phyloP scores from a whole-genome alignment of 2,329 filamentous ascomycete species.

The Aaosphaeria arxii region DNA sequence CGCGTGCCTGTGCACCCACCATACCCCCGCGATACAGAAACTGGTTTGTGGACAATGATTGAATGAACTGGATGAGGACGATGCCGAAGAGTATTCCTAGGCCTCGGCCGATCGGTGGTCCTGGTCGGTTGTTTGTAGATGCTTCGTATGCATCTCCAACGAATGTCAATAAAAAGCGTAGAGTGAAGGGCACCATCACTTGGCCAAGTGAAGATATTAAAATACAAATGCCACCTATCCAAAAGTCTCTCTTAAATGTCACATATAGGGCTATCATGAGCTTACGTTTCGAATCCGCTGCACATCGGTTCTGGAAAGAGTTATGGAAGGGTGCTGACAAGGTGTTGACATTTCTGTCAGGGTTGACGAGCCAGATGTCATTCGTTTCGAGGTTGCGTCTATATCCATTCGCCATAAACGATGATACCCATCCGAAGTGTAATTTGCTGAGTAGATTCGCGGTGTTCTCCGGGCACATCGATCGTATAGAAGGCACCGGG shows the following conservation, averaged over 20 bases:
- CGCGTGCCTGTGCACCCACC: not conserved
- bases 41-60: not conserved
- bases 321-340: not conserved
- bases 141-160: not conserved
- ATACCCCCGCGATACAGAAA: not conserved
- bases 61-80: not conserved
- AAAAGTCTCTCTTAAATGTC: not conserved
- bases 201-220: not conserved
- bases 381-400: not conserved
- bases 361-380: not conserved
- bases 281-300: not conserved
- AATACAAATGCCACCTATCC: not conserved
- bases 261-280: not conserved
- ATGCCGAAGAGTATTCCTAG: not conserved
- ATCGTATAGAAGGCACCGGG: no score
- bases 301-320: not conserved
- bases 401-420: not conserved
- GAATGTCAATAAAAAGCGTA: not conserved
- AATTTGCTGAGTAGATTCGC: no score
- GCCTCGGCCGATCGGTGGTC: not conserved
- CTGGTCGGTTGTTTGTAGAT: not conserved
- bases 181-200: not conserved
- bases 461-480: no score
- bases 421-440: no score
- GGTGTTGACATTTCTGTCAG: not conserved